phyloP scores from a whole-genome alignment of 805 yeast genomes.

The Gaillardinia entomophila region DNA sequence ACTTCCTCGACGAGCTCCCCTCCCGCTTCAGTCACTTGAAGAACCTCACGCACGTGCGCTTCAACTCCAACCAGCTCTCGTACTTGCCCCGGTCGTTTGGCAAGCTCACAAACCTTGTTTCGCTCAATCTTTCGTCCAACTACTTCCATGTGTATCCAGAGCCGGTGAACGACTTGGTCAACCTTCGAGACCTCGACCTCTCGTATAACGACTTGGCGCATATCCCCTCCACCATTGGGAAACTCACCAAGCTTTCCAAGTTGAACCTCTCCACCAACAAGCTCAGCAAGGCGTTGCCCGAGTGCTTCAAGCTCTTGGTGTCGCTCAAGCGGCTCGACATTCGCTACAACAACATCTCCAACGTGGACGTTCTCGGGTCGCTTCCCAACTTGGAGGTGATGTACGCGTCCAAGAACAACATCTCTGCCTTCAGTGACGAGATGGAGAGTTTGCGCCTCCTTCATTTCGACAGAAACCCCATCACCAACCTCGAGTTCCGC shows the following conservation, averaged over 20 bases:
- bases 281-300: constrained; percentile 48
- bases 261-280: constrained; percentile 73
- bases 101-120: constrained; percentile 46
- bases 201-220: constrained; percentile 68
- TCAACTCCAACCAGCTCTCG: constrained; percentile 71
- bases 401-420: constrained; percentile 68
- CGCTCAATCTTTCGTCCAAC: constrained; percentile 78
- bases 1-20: constrained; percentile 64
- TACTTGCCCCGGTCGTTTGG: constrained; percentile 58
- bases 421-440: constrained; percentile 61
- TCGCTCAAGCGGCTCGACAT: constrained; percentile 69
- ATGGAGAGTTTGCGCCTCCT: constrained; percentile 61
- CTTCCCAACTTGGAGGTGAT: constrained; percentile 65
- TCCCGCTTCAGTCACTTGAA: constrained; percentile 44
- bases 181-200: constrained; percentile 63
- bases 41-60: constrained; percentile 51
- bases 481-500: constrained; percentile 57
- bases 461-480: constrained; percentile 77
- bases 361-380: constrained; percentile 50
- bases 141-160: constrained; percentile 57
- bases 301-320: constrained; percentile 44
- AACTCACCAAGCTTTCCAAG: constrained; percentile 55
- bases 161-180: constrained; percentile 52
- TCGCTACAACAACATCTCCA: constrained; percentile 58
- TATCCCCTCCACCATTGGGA: constrained; percentile 58